Evolutionary conservation across 805 yeast species (phyloP).

Genomic region (Torulaspora maleeae): DNA sequence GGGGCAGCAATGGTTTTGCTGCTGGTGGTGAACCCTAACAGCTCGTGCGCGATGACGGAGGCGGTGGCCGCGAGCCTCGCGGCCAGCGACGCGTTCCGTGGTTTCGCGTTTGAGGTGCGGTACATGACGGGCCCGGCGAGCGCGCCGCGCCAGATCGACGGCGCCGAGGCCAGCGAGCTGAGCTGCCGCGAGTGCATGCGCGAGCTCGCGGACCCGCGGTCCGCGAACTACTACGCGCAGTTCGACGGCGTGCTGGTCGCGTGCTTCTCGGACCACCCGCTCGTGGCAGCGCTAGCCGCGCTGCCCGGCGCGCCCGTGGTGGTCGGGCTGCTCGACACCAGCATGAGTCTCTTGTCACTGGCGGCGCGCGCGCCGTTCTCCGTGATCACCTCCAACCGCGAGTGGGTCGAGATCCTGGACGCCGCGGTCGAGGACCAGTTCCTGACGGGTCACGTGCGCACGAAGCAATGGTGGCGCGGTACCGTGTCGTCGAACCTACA

Average conservation of each 20-base stretch:
- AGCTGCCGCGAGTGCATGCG: conserved; percentile 24
- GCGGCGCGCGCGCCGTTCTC: conserved; percentile 17
- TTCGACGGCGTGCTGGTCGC: conserved; percentile 26
- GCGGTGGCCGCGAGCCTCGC: conserved; percentile 15
- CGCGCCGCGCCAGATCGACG: conserved; percentile 26
- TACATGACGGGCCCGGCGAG: conserved; percentile 24
- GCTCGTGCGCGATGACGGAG: conserved; percentile 24
- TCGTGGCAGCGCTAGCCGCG: conserved; percentile 14
- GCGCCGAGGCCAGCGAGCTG: conserved; percentile 15
- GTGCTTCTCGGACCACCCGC: conserved; percentile 30
- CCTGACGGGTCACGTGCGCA: conserved; percentile 6
- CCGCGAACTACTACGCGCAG: conserved; percentile 13
- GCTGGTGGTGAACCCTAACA: conserved; percentile 27
- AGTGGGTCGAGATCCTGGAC: conserved; percentile 25
- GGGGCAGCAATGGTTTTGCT: too few relatives aligned
- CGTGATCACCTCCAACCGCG: conserved; percentile 26
- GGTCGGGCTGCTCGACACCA: conserved; percentile 20
- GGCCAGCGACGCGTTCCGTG: conserved; percentile 5
- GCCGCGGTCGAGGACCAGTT: conserved; percentile 12
- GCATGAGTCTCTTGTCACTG: conserved; percentile 17
- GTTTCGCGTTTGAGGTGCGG: not conserved
- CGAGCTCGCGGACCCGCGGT: conserved; percentile 11
- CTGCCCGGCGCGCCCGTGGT: conserved; percentile 12
- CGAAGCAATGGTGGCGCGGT: conserved; percentile 17
- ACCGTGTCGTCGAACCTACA: conserved; percentile 24